A percentile compares a stretch with the other conserved stretches of the same genome.
phyloP scores from a whole-genome alignment of 2,329 filamentous ascomycete species.

The Monosporascus sp. region DNA sequence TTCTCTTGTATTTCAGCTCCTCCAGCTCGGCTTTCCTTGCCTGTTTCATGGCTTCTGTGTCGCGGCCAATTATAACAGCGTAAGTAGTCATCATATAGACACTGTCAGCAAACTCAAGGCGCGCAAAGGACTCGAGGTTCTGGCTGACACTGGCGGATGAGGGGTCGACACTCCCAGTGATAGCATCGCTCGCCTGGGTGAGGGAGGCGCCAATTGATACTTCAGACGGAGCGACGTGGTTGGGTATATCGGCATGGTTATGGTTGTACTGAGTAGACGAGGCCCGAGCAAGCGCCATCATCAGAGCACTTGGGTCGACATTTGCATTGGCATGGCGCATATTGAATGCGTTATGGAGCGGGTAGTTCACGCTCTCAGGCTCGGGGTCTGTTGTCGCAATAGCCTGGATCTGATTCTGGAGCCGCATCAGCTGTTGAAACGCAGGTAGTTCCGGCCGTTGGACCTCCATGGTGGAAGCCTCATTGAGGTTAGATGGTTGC shows the following conservation, averaged over 20 bases:
- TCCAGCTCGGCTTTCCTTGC: slow-evolving; percentile 47
- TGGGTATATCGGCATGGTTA: slow-evolving; percentile 15
- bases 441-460: neutral
- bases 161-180: slow-evolving; percentile 25
- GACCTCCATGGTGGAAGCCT: neutral
- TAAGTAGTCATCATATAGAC: slow-evolving; percentile 75
- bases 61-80: slow-evolving; percentile 66
- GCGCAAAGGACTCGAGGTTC: slow-evolving; percentile 50
- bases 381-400: slow-evolving; percentile 28
- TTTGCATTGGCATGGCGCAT: slow-evolving; percentile 20
- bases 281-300: slow-evolving; percentile 23
- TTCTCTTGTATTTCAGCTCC: slow-evolving; percentile 38
- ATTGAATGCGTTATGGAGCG: slow-evolving; percentile 14
- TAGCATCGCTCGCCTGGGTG: slow-evolving; percentile 25
- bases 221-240: slow-evolving; percentile 24
- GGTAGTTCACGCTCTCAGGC: slow-evolving; percentile 15
- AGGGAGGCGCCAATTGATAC: slow-evolving; percentile 26
- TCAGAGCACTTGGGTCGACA: slow-evolving; percentile 25
- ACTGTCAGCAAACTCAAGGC: slow-evolving; percentile 67
- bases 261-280: slow-evolving; percentile 14
- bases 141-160: slow-evolving; percentile 31
- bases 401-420: slow-evolving; percentile 19
- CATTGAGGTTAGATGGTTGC: neutral
- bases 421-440: neutral
- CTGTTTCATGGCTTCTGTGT: slow-evolving; percentile 53